A percentile compares a stretch with the other conserved stretches of the same genome.
phyloP scores from a whole-genome alignment of 2,329 filamentous ascomycete genomes.

The Lecanicillium sp. region DNA sequence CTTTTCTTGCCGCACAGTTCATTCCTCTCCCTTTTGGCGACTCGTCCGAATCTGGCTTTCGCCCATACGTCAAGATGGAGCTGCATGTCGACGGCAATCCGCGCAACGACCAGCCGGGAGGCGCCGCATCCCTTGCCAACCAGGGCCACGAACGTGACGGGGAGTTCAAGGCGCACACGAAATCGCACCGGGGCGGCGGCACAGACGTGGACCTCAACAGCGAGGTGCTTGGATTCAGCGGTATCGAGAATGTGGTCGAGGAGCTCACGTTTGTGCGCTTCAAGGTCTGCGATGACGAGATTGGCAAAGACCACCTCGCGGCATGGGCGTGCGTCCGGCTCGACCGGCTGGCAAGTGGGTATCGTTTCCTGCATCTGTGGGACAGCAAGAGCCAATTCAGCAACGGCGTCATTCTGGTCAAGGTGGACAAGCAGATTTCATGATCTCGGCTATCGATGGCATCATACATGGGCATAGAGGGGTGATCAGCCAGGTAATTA shows the following conservation, averaged over 20 bases:
- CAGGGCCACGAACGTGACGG: constrained; percentile 34
- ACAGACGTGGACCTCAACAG: constrained; percentile 57
- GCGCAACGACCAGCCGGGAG: constrained; percentile 32
- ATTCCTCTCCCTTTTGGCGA: constrained; percentile 58
- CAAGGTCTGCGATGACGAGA: constrained; percentile 82
- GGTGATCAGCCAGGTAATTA: no score
- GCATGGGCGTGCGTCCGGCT: constrained; percentile 87
- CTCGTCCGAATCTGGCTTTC: constrained; percentile 50
- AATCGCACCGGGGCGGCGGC: constrained; percentile 51
- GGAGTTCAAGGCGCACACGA: constrained; percentile 54
- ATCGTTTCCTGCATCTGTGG: constrained; percentile 70
- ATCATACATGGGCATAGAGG: no score
- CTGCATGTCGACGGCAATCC: constrained; percentile 68
- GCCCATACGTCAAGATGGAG: constrained; percentile 78
- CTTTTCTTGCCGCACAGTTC: constrained; percentile 69
- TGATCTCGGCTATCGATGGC: neutral
- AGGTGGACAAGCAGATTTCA: constrained; percentile 55
- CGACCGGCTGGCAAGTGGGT: constrained; percentile 70
- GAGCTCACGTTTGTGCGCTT: constrained; percentile 72
- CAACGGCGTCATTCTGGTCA: constrained; percentile 66
- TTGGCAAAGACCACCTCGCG: constrained; percentile 69
- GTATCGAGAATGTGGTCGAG: constrained; percentile 53
- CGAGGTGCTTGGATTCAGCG: constrained; percentile 52
- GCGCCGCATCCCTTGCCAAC: constrained; percentile 29
- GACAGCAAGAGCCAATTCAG: constrained; percentile 61